Evolutionary conservation across 2,329 filamentous ascomycete species (phyloP), one percentile per base, ranked within the genome.

Genomic region (Aspergillus ruber): DNA sequence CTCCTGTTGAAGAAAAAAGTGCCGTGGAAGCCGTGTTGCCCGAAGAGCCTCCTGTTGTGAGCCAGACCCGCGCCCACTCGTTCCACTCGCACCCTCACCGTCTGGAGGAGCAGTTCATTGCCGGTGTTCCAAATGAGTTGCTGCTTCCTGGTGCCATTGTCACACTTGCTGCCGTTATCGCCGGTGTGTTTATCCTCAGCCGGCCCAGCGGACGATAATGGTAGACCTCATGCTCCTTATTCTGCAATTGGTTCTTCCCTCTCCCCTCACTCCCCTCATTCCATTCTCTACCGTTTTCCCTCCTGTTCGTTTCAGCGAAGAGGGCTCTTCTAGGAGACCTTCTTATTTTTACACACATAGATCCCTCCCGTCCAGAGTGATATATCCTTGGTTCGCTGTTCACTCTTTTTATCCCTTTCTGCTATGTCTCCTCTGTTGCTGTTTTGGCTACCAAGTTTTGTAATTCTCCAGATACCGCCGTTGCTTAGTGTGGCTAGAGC

Each of bases 91-190:
- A 39, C 17, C 3, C 25, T 12, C 69, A 76, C 21, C 68, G 71
- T 38, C 72, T 80, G 47, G 79, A 83, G 49, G 83, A 91, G 50
- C 88, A 95, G 69, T 74, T 95, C 49, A 91, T 98, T 63, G 80
- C 84, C 2, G 93, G 93, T 46, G 86, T 98, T 29, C 90, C 93
- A 7, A 98, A 98, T 63, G 93, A 98, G 62, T 75, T 97, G 46
- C 76, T 98, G 15, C 79, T 97, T 38, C 93, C 93, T 0, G 93
- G 93, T 56, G 93, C 93, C 17, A 91, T 98, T 65, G 90, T 93
- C 48, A 90, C 90, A n/a, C 73, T 98, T 62, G 93, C 91, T 8
- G 88, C 94, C 39, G 90, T 95, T 33, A 95, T 98, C 69, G 78
- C 94, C 36, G 88, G 88, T 55, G 91, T 97, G 9, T 98, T 98